Evolutionary conservation across 2,329 filamentous ascomycete species (phyloP), one percentile per base, ranked within the genome.

Genomic region (Fusarium sambucinum): DNA sequence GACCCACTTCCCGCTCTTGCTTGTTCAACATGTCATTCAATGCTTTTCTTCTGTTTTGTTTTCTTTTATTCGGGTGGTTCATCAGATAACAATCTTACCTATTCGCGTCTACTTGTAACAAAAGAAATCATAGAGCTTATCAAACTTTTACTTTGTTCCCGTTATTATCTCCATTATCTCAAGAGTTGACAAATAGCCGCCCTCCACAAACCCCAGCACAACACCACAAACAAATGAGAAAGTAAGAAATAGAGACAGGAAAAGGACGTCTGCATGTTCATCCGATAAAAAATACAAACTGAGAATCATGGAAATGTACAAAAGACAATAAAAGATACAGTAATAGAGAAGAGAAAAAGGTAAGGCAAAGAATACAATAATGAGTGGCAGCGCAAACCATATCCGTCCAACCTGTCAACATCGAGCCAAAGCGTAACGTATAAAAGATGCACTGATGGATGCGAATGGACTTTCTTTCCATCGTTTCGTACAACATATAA

Each of bases 1-100:
- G 44, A 38, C 41, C 59, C 61, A 64, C 60, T 63, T 63, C 45
- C 60, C 59, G 59, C 40, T 46, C 19, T 30, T 32, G 29, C 29
- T 27, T 21, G 33, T 41, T 41, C 1, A 16, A 23, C 38, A 41
- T 16, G 21, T 11, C 21, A 25, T 25, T 19, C 17, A 19, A 19
- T 12, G n/a, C 35, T 37, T 37, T 37, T n/a, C 11, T n/a, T 37
- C 33, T 33, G 7, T 10, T 17, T 4, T 35, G 9, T 17, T 16
- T 9, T 35, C 16, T 17, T 9, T 35, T 9, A n/a, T 17, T 35
- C 17, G 8, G 16, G 16, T 35, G 16, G 7, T 35, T 35, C 9
- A 35, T 35, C 33, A 35, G n/a, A n/a, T 5, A n/a, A 35, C 33
- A 32, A 32, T 11, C 9, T n/a, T n/a, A 35, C 17, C 14, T 12